These are phyloP conservation scores for Arabidopsis hybrid DNA, from an alignment of 441 rosid species.

Conservation along the genomic window DNA sequence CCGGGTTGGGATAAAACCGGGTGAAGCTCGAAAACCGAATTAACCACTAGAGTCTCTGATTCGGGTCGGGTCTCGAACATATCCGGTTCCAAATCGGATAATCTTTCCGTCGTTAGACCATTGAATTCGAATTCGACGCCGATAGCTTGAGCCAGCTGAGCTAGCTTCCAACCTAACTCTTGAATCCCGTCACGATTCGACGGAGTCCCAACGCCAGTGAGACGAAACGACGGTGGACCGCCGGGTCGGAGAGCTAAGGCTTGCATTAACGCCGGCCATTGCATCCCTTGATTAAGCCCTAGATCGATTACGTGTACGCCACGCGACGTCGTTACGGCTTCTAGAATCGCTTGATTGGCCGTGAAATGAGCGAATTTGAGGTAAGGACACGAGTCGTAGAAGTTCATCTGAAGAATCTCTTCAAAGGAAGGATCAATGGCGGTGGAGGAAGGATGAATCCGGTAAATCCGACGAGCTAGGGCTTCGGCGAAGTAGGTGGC, in stretches of 20 bases:
- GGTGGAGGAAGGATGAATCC: slow-evolving; percentile 38
- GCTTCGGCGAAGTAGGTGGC: slow-evolving; percentile 71
- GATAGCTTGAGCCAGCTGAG: slow-evolving; percentile 59
- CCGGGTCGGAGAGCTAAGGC: slow-evolving; percentile 66
- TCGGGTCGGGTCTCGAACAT: slow-evolving; percentile 64
- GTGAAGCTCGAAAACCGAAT: slow-evolving; percentile 69
- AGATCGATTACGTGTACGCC: slow-evolving; percentile 69
- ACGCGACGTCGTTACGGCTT: slow-evolving; percentile 52
- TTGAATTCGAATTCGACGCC: slow-evolving; percentile 66
- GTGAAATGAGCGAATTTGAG: slow-evolving; percentile 79
- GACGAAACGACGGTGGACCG: slow-evolving; percentile 67
- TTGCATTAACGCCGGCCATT: slow-evolving; percentile 81
- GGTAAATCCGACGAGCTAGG: slow-evolving; percentile 60
- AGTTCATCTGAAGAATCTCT: slow-evolving; percentile 69
- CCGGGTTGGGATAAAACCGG: slow-evolving; percentile 53
- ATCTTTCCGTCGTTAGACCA: slow-evolving; percentile 51
- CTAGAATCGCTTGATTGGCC: slow-evolving; percentile 74
- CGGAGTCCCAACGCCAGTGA: slow-evolving; percentile 70
- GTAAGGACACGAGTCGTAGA: slow-evolving; percentile 71
- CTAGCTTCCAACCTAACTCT: slow-evolving; percentile 64
- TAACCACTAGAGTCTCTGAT: slow-evolving; percentile 60
- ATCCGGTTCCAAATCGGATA: slow-evolving; percentile 67
- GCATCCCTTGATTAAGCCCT: slow-evolving; percentile 69
- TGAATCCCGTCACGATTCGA: slow-evolving; percentile 63
- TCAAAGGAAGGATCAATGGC: slow-evolving; percentile 44